phyloP scores from a whole-genome alignment of 2,329 filamentous ascomycete genomes.

The Monilinia laxa region DNA sequence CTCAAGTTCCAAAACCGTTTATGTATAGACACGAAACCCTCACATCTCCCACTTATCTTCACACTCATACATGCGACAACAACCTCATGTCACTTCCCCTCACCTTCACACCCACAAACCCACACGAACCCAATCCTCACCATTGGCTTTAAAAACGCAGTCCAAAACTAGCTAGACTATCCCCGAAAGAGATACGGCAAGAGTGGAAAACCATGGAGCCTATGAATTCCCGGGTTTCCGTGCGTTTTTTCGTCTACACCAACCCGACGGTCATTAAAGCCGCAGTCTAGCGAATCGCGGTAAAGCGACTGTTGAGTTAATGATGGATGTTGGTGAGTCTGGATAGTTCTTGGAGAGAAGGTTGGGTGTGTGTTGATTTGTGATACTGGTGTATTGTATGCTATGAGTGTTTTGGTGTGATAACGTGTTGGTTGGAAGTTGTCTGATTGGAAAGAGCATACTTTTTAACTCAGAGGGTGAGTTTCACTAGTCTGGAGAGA shows the following conservation, averaged over 20 bases:
- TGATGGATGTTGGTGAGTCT: neutral
- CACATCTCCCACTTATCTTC: neutral
- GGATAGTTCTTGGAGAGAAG: neutral
- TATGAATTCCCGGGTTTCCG: too few relatives aligned
- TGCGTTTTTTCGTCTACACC: neutral
- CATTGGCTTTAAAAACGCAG: neutral
- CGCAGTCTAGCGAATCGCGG: too few relatives aligned
- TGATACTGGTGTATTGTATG: neutral
- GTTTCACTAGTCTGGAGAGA: neutral
- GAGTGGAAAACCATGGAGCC: neutral
- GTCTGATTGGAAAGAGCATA: neutral
- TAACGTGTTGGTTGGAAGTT: neutral
- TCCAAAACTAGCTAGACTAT: neutral
- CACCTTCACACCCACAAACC: neutral
- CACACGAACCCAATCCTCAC: too few relatives aligned
- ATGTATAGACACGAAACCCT: neutral
- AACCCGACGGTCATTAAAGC: neutral
- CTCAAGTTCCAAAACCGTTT: too few relatives aligned
- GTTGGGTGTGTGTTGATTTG: neutral
- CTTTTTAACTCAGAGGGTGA: neutral
- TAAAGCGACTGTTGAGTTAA: neutral
- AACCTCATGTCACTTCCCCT: neutral
- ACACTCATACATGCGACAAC: neutral
- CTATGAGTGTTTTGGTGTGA: neutral
- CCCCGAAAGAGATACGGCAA: neutral